These are phyloP conservation scores for Penicillium sp. DNA, from an alignment of 2,329 filamentous ascomycete genomes.

Conservation along the genomic window DNA sequence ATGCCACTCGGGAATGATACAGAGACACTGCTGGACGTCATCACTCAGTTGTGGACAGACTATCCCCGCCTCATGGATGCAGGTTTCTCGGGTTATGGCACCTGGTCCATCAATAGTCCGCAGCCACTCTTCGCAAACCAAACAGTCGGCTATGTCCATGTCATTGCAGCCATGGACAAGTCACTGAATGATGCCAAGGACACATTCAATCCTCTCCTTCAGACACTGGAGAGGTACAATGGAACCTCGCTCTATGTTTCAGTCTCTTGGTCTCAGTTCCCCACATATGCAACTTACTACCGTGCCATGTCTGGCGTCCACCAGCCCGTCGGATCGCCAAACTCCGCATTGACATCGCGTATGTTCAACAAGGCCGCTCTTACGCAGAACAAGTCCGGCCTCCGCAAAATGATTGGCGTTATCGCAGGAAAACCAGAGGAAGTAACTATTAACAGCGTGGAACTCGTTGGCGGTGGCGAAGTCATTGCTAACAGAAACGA, in stretches of 20 bases:
- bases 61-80: slow-evolving; percentile 6
- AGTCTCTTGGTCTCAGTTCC: slow-evolving; percentile 25
- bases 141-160: slow-evolving; percentile 13
- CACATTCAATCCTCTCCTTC: not conserved
- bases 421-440: slow-evolving; percentile 8
- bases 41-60: slow-evolving; percentile 2
- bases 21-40: not conserved
- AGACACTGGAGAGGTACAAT: not conserved
- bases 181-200: slow-evolving; percentile 6
- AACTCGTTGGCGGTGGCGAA: slow-evolving; percentile 27
- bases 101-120: slow-evolving; percentile 6
- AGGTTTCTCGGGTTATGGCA: slow-evolving; percentile 7
- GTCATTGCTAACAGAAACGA: slow-evolving; percentile 34
- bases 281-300: slow-evolving; percentile 30
- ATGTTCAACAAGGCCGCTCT: slow-evolving; percentile 20
- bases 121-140: not conserved
- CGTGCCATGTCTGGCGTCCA: slow-evolving; percentile 26
- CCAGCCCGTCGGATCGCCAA: slow-evolving; percentile 19
- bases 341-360: slow-evolving; percentile 23
- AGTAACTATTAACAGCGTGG: slow-evolving; percentile 17
- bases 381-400: not conserved
- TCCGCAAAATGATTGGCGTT: not conserved
- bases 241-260: not conserved
- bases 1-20: slow-evolving; percentile 6
- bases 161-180: slow-evolving; percentile 12